Evolutionary conservation across 116 monocot species (phyloP).

Genomic region (Trichopus zeylanicus): DNA sequence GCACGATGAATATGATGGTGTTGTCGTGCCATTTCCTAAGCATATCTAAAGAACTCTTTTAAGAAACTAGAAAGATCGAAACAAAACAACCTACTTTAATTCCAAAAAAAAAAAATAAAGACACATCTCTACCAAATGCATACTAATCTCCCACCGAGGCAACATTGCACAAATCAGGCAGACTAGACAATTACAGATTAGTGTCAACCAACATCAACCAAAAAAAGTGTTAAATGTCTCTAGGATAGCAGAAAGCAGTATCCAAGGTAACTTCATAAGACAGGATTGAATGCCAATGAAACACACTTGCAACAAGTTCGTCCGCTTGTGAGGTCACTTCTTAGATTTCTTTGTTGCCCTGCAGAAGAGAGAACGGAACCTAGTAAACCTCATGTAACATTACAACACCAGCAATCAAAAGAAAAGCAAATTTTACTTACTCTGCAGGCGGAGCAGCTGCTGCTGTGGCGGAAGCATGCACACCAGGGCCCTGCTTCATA

Average conservation of each 20-base stretch:
- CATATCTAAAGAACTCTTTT: too few relatives aligned
- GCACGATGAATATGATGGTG: too few relatives aligned
- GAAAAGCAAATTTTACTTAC: neutral
- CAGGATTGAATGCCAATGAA: neutral
- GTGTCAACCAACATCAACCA: too few relatives aligned
- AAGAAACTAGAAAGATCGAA: too few relatives aligned
- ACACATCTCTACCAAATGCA: too few relatives aligned
- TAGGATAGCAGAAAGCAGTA: neutral
- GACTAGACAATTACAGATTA: too few relatives aligned
- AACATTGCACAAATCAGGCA: too few relatives aligned
- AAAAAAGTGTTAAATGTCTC: too few relatives aligned
- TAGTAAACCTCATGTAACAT: neutral
- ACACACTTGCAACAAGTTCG: neutral
- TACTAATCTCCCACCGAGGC: too few relatives aligned
- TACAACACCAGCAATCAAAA: neutral
- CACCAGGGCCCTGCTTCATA: neutral
- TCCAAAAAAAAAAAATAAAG: too few relatives aligned
- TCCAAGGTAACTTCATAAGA: neutral
- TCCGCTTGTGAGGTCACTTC: slow-evolving; percentile 1
- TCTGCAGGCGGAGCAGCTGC: neutral
- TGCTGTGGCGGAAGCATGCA: neutral
- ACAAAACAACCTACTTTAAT: too few relatives aligned
- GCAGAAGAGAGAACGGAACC: neutral
- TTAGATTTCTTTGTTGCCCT: slow-evolving; percentile 17
- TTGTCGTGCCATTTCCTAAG: too few relatives aligned